Conservation (phyloP, 768 basidiomycete genomes). For the Boletus huronensis region DNA sequence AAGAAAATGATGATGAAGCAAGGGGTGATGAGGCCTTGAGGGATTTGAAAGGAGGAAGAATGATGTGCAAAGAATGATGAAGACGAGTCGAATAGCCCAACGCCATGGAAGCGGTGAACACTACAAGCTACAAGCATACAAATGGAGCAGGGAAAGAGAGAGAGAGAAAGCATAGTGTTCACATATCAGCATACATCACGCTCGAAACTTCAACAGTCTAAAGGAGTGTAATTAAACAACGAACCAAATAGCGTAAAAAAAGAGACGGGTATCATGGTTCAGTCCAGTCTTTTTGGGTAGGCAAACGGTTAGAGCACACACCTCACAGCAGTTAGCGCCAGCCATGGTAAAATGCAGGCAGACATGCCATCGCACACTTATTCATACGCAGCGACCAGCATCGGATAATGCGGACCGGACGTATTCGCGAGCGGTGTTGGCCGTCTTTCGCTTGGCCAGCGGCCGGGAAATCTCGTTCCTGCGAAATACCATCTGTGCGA, state of each 20-base stretch:
- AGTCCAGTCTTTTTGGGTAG: conserved; percentile 18
- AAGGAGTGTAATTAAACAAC: conserved; percentile 4
- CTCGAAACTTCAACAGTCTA: conserved; percentile 15
- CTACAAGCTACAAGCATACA: conserved; percentile 32
- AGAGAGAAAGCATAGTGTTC: conserved; percentile 20
- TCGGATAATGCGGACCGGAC: conserved; percentile 30
- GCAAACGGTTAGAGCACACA: conserved; percentile 14
- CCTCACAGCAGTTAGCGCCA: conserved; percentile 21
- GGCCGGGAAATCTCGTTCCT: conserved; percentile 38
- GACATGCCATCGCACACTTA: conserved; percentile 3
- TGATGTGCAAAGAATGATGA: conserved; percentile 6
- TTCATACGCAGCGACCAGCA: conserved; percentile 14
- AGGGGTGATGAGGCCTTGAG: background rate
- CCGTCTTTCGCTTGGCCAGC: conserved; percentile 35
- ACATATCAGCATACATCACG: conserved; percentile 24
- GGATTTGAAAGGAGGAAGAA: background rate
- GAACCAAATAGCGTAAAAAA: conserved; percentile 11
- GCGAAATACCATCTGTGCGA: conserved; percentile 47
- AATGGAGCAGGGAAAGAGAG: conserved; percentile 9
- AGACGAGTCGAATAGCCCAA: conserved; percentile 2
- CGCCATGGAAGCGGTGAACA: conserved; percentile 3
- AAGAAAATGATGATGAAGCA: conserved; percentile 10
- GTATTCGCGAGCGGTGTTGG: conserved; percentile 19
- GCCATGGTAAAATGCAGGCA: conserved; percentile 10
- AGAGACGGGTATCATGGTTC: conserved; percentile 10